Base-by-base conservation (phyloP, 257 asterid species). In the Buddleja alternifolia region DNA sequence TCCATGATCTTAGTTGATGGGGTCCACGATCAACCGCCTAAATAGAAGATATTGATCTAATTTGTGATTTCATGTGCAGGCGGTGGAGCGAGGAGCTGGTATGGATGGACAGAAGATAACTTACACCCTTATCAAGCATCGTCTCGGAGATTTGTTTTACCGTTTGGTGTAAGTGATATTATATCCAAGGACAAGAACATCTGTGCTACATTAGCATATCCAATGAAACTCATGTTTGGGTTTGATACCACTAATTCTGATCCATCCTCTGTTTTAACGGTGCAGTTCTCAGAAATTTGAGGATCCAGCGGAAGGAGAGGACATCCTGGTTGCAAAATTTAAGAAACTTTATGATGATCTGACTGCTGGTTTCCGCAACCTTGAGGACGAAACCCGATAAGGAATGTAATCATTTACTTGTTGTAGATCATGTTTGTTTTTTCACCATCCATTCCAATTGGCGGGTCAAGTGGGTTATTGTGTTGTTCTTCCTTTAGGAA, bases 291-390 rank as follows among this genome's bases (percentile, higher is more conserved):
- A 93, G 76, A 93, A 93, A 80, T 93, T 93, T 10, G 99, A 93
- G 87, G 99, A 93, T 47, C 99, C 99, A 23, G 99, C 96, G 6
- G 99, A 93, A 83, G 99, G 99, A 24, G 99, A 93, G 81, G 96
- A 84, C 0, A 80, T 60, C 51, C 77, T 93, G 69, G 81, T 90
- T 51, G 90, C 73, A 0, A 93, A 93, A 63, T 93, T 93, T 63
- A 76, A 87, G 85, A 93, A 93, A 83, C 99, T 93, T 32, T 7
- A 84, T 41, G 99, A 93, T 9, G 99, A 93, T 79, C 75, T 93
- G 75, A 80, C 86, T 20, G 90, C 97, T 76, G 99, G 99, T 56
- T 93, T 93, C 96, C 99, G 97, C 78, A 87, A 78, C 77, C 97
- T 93, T 41, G 99, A 93, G 73, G 99, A 93, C 8, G 99, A 90